Evolutionary conservation across 768 basidiomycete genomes (phyloP).

Genomic region (Hemileccinum impolitum): DNA sequence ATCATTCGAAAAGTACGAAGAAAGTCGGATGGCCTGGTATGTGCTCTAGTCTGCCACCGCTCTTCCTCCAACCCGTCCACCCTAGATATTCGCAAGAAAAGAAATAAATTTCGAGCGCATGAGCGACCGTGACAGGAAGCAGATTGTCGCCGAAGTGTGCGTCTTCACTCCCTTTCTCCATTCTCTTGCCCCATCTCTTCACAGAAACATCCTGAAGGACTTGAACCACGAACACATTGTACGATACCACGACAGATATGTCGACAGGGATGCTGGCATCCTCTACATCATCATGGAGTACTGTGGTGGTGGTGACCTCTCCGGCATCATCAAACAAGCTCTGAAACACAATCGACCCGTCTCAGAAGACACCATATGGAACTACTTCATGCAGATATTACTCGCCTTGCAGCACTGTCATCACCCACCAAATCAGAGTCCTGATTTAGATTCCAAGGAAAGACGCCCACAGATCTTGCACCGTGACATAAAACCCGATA

Average conservation of each 20-base stretch:
- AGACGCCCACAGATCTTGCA: constrained; percentile 79
- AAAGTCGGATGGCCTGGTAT: constrained; percentile 76
- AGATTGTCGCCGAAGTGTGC: constrained; percentile 97
- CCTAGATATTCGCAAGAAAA: constrained; percentile 81
- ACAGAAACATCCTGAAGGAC: constrained; percentile 93
- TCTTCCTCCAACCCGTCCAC: background rate
- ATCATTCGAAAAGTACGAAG: constrained; percentile 93
- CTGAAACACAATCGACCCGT: constrained; percentile 66
- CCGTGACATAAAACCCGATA: constrained; percentile 96
- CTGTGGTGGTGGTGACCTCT: constrained; percentile 95
- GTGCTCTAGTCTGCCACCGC: constrained; percentile 30
- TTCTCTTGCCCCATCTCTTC: background rate
- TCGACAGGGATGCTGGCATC: constrained; percentile 86
- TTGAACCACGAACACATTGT: constrained; percentile 95
- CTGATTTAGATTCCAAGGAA: constrained; percentile 43
- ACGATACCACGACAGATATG: constrained; percentile 87
- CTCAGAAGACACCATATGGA: constrained; percentile 93
- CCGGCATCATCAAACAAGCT: constrained; percentile 79
- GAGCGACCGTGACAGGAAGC: constrained; percentile 93
- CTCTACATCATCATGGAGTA: constrained; percentile 99
- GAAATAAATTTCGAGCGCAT: constrained; percentile 98
- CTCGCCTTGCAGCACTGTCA: constrained; percentile 92
- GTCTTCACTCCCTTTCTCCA: constrained; percentile 28
- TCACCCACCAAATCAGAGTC: constrained; percentile 53
- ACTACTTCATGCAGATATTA: constrained; percentile 90